A percentile compares a stretch with the other conserved stretches of the same genome.
Evolutionary conservation across 2,329 filamentous ascomycete genomes (phyloP).

Genomic region (Diaporthe citrichinensis): DNA sequence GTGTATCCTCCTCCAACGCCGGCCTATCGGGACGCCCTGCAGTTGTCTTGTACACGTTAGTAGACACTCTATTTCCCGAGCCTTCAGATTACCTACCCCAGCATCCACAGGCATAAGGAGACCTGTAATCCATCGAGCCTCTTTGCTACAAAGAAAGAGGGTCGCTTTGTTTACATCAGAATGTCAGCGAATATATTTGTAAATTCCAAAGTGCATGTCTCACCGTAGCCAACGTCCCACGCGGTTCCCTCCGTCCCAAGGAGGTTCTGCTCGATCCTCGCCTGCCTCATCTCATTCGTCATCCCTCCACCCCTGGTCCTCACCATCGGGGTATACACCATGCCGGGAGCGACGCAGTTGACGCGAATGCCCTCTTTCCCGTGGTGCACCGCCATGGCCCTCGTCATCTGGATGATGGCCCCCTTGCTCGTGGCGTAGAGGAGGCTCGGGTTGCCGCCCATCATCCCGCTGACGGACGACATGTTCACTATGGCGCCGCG

Average conservation of each 20-base stretch:
- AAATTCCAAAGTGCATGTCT: neutral
- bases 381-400: constrained; percentile 60
- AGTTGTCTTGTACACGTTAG: constrained; percentile 4
- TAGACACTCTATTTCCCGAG: fast-evolving
- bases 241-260: constrained; percentile 47
- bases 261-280: constrained; percentile 47
- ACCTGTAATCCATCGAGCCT: constrained; percentile 49
- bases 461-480: constrained; percentile 52
- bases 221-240: constrained; percentile 49
- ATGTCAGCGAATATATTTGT: neutral
- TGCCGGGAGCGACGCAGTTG: constrained; percentile 54
- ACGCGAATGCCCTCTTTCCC: constrained; percentile 59
- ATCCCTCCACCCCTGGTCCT: constrained; percentile 45
- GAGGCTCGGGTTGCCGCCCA: constrained; percentile 57
- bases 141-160: constrained; percentile 48
- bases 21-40: constrained; percentile 36
- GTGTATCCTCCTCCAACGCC: constrained; percentile 29
- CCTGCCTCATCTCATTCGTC: constrained; percentile 48
- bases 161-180: constrained; percentile 39
- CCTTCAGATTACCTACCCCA: constrained; percentile 43
- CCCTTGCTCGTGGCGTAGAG: constrained; percentile 61
- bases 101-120: constrained; percentile 49
- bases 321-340: constrained; percentile 49
- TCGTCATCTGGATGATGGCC: constrained; percentile 49
- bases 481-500: constrained; percentile 55